A percentile compares a stretch with the other conserved stretches of the same genome.
Evolutionary conservation across 345 rosid species (phyloP).

Genomic region (Gossypioides kirkii): DNA sequence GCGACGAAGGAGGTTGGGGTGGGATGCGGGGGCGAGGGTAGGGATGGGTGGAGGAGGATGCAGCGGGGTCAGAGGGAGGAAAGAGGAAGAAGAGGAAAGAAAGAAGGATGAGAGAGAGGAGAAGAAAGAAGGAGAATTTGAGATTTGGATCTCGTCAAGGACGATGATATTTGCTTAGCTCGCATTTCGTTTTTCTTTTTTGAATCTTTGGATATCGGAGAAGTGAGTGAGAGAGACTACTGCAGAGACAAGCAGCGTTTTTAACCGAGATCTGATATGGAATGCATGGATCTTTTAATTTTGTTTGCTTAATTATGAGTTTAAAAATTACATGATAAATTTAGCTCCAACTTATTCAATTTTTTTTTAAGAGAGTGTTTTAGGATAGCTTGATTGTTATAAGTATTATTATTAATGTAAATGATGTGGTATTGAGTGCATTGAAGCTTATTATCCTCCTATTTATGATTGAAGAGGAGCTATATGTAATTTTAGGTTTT

Average conservation of each 20-base stretch:
- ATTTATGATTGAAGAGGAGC: too few species aligned
- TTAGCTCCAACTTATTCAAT: too few species aligned
- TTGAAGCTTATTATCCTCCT: rapidly evolving
- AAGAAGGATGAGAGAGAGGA: constrained; percentile 30
- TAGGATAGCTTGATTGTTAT: too few species aligned
- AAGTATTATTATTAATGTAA: rapidly evolving
- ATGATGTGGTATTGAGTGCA: too few species aligned
- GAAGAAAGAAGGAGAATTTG: constrained; percentile 30
- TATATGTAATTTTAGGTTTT: rapidly evolving
- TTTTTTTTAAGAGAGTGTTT: too few species aligned
- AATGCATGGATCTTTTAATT: too few species aligned
- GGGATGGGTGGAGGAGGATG: constrained; percentile 10
- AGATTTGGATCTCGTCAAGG: constrained; percentile 36
- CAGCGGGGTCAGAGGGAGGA: constrained; percentile 16
- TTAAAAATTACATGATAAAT: too few species aligned
- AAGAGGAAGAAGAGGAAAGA: constrained; percentile 22
- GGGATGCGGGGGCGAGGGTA: not conserved
- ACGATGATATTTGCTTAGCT: constrained; percentile 27
- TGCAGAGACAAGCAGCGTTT: not conserved
- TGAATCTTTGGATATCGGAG: too few species aligned
- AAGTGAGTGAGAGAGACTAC: not conserved
- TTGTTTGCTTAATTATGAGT: too few species aligned
- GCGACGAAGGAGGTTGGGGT: constrained; percentile 65
- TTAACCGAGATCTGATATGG: too few species aligned
- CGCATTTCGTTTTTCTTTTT: constrained; percentile 23